Evolutionary conservation across 1,139 yeast genomes (phyloP).

Genomic region (Yarrowia galli): DNA sequence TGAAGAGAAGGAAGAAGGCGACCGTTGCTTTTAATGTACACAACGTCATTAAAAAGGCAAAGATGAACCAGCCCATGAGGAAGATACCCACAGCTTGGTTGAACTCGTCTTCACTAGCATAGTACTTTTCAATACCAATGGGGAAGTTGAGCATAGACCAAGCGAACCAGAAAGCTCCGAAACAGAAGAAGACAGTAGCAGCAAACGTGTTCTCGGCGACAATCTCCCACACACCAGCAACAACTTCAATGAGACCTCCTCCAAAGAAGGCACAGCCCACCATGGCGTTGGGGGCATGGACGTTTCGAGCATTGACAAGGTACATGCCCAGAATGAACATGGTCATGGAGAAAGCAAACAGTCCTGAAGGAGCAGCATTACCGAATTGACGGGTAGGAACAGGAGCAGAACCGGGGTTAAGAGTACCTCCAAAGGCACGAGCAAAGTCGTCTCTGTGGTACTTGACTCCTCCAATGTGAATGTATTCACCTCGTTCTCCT

Average conservation of each 20-base stretch:
- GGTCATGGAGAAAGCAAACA: slow-evolving; percentile 82
- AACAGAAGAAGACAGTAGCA: slow-evolving; percentile 81
- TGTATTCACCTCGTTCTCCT: slow-evolving; percentile 65
- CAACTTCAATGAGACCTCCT: slow-evolving; percentile 78
- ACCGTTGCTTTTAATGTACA: slow-evolving; percentile 81
- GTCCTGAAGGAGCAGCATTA: slow-evolving; percentile 87
- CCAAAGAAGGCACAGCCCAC: slow-evolving; percentile 81
- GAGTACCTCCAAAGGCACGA: slow-evolving; percentile 74
- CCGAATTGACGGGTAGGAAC: slow-evolving; percentile 75
- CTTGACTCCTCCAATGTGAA: slow-evolving; percentile 76
- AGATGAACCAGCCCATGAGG: slow-evolving; percentile 78
- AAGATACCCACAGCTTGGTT: slow-evolving; percentile 74
- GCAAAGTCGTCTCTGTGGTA: slow-evolving; percentile 67
- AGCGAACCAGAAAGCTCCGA: slow-evolving; percentile 87
- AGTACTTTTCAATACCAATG: slow-evolving; percentile 51
- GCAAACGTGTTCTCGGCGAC: slow-evolving; percentile 80
- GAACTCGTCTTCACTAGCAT: slow-evolving; percentile 65
- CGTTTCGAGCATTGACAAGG: slow-evolving; percentile 66
- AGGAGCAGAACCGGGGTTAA: slow-evolving; percentile 67
- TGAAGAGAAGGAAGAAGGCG: slow-evolving; percentile 73
- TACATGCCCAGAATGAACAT: slow-evolving; percentile 77
- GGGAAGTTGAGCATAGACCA: slow-evolving; percentile 72
- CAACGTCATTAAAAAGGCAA: slow-evolving; percentile 70
- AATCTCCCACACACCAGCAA: slow-evolving; percentile 81
- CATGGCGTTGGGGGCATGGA: slow-evolving; percentile 59